Conservation (phyloP, 2,329 filamentous ascomycete species). For the Fusarium keratoplasticum region DNA sequence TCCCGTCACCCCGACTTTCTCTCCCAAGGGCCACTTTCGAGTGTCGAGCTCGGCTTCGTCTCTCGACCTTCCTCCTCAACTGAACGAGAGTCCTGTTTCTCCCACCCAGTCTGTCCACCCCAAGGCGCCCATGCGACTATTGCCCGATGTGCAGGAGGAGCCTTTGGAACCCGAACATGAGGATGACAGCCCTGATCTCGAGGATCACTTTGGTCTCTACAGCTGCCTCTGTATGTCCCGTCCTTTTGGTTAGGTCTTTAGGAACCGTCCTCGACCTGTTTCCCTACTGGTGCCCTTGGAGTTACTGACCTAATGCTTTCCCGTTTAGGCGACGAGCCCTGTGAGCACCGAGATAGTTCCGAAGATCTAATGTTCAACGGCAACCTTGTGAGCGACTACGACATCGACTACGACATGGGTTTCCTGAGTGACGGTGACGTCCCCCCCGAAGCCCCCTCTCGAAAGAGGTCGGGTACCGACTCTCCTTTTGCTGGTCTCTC, state of each 20-base stretch:
- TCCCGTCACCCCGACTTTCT: conserved; percentile 78
- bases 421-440: conserved; percentile 75
- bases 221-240: conserved; percentile 79
- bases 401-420: conserved; percentile 73
- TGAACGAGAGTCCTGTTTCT: conserved; percentile 65
- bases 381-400: conserved; percentile 56
- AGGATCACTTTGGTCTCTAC: conserved; percentile 61
- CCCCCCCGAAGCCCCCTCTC: conserved; percentile 55
- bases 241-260: conserved; percentile 11
- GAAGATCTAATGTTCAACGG: conserved; percentile 52
- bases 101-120: conserved; percentile 56
- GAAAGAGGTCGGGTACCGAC: conserved; percentile 67
- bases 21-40: conserved; percentile 70
- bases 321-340: conserved; percentile 69
- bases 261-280: conserved; percentile 11
- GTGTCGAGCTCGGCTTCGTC: conserved; percentile 84
- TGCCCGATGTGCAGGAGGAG: conserved; percentile 90
- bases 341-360: conserved; percentile 64
- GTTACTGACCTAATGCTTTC: conserved; percentile 26
- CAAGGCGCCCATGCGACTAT: conserved; percentile 71
- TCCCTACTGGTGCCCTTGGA: conserved; percentile 13
- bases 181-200: conserved; percentile 58
- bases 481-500: conserved; percentile 72
- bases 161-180: conserved; percentile 76
- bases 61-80: conserved; percentile 67